Percentiles rank a stretch among this genome's conserved stretches.
phyloP scores from a whole-genome alignment of 192 early-diverging fungal species.

The Funneliformis geosporum region DNA sequence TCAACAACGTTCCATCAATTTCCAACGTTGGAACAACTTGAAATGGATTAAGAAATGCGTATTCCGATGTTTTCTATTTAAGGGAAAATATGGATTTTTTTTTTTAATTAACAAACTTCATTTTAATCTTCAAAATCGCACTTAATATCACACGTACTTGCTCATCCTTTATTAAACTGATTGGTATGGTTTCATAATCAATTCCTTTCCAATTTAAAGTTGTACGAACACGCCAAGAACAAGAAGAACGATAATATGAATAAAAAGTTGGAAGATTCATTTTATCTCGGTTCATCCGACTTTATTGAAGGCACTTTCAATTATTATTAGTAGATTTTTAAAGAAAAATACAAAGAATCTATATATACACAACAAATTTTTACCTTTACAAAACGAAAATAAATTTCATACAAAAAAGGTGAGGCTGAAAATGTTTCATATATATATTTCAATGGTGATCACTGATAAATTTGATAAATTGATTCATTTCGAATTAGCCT shows the following conservation, averaged over 20 bases:
- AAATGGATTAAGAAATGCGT: slow-evolving; percentile 65
- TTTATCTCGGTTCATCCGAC: neutral
- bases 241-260: slow-evolving; percentile 76
- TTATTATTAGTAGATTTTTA: too few relatives aligned
- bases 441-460: too few relatives aligned
- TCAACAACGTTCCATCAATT: slow-evolving; percentile 56
- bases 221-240: slow-evolving; percentile 74
- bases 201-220: slow-evolving; percentile 78
- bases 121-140: neutral
- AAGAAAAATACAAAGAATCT: too few relatives aligned
- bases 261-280: slow-evolving; percentile 61
- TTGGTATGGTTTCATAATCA: slow-evolving; percentile 58
- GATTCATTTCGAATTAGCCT: too few relatives aligned
- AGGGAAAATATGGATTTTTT: neutral
- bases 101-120: neutral
- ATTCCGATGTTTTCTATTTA: slow-evolving; percentile 51
- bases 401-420: too few relatives aligned
- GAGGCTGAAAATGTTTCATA: too few relatives aligned
- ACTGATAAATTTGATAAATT: too few relatives aligned
- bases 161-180: slow-evolving; percentile 78
- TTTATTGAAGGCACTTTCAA: too few relatives aligned
- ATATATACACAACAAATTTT: too few relatives aligned
- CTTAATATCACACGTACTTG: slow-evolving; percentile 47
- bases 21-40: slow-evolving; percentile 68
- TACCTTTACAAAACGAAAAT: too few relatives aligned